Base-by-base conservation (phyloP, 306 rosid genomes). In the Betula pendula region DNA sequence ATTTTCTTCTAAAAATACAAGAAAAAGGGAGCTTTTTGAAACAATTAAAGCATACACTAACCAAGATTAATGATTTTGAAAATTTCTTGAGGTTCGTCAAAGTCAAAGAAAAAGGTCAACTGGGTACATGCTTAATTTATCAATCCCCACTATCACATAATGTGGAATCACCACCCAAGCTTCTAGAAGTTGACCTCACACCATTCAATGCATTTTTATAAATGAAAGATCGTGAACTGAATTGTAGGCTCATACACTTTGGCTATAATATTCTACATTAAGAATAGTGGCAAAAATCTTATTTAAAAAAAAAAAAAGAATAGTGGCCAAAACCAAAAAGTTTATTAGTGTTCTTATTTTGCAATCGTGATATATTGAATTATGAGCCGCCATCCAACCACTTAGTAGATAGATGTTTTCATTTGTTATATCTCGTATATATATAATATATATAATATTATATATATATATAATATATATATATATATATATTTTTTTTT, bases 151-250 rank as follows among this genome's bases (percentile, higher is more conserved):
- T 31, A 31, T 2, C 14, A 31, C 24, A 5, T 16, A 29, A 16
- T 62, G 68, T 31, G 68, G 68, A 31, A 62, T 17, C 68, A 62
- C 24, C 68, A 62, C 68, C 14, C 13, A 33, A 16, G 68, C 44
- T 31, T 62, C 68, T 8, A 62, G 68, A 62, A 62, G 68, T 31
- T 62, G 68, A 62, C 68, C 14, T 31, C 8, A 62, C 12, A 59
- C 14, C 17, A 38, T 38, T 8, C 1, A 38, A 29, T 29, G 33
- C 33, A 0, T 29, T 5, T 38, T 38, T 38, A 38, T 38, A 38
- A 38, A 5, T 5, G 42, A 38, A 38, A 6, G 42, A 38, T 38
- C 42, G 6, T 6, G 42, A 5, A 8, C 42, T 38, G 42, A 38
- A 38, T 5, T 38, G 2, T 29, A 29, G 33, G 33, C n/a, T 0